Evolutionary conservation across 2,329 filamentous ascomycete species (phyloP).

Genomic region (Scytalidium lignicola): DNA sequence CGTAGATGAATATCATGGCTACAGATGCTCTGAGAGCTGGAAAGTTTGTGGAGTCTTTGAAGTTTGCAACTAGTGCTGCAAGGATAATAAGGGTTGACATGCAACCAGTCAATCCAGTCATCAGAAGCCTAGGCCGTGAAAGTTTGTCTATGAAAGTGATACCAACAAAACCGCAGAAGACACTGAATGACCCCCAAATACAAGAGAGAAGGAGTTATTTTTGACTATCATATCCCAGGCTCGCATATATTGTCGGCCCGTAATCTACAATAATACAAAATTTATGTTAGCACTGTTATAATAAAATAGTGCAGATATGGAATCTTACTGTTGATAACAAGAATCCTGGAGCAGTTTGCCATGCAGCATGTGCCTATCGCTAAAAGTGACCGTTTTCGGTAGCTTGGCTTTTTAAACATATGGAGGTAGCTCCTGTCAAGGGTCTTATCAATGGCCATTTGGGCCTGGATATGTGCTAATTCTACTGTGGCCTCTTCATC

Average conservation of each 20-base stretch:
- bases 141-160: constrained; percentile 2
- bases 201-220: too few relatives aligned
- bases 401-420: constrained; percentile 1
- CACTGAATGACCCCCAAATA: too few relatives aligned
- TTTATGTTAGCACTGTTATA: too few relatives aligned
- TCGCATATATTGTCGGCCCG: constrained; percentile 5
- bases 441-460: too few relatives aligned
- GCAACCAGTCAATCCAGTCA: constrained; percentile 1
- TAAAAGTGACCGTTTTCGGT: constrained; percentile 1
- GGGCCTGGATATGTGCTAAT: too few relatives aligned
- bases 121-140: background rate
- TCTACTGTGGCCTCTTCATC: too few relatives aligned
- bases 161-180: constrained; percentile 1
- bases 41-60: background rate
- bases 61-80: constrained; percentile 6
- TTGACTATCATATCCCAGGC: background rate
- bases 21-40: constrained; percentile 1
- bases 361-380: background rate
- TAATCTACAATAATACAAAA: background rate
- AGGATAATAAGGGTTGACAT: constrained; percentile 1
- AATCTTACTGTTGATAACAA: constrained; percentile 4
- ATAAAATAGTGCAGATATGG: background rate
- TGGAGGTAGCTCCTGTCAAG: too few relatives aligned
- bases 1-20: constrained; percentile 6
- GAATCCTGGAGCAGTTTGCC: background rate